These are phyloP conservation scores for Hibiscus trionum DNA, from an alignment of 345 rosid genomes.

Conservation along the genomic window DNA sequence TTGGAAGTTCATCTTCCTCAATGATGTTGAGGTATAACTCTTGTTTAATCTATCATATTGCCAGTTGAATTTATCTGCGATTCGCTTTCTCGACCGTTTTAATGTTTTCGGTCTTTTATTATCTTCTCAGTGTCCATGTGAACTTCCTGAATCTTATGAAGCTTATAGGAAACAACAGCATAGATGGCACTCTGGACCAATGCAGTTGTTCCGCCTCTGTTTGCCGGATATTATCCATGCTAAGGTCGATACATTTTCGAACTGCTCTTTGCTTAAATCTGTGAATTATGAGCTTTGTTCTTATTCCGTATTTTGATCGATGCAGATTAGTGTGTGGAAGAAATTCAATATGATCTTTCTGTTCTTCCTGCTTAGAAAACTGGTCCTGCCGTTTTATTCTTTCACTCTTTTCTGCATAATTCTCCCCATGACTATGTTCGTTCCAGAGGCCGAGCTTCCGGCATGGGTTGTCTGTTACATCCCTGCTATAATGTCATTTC, in stretches of 20 bases:
- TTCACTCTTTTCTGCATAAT: constrained; percentile 93
- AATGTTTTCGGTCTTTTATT: constrained; percentile 7
- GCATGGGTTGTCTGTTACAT: constrained; percentile 94
- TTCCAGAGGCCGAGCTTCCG: constrained; percentile 88
- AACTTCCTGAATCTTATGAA: constrained; percentile 87
- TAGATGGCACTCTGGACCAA: constrained; percentile 98
- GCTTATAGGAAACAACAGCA: constrained; percentile 95
- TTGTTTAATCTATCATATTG: neutral
- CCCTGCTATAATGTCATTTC: constrained; percentile 93
- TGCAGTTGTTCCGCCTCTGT: constrained; percentile 92
- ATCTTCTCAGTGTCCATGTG: constrained; percentile 68
- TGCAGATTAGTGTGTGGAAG: constrained; percentile 79
- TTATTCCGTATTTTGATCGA: constrained; percentile 3
- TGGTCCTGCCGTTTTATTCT: constrained; percentile 83
- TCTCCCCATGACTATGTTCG: constrained; percentile 92
- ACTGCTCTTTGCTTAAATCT: neutral
- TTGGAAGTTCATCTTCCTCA: constrained; percentile 85
- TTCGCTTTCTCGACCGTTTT: neutral
- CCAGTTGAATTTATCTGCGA: neutral
- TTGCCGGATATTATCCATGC: constrained; percentile 65
- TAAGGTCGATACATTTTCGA: constrained; percentile 36
- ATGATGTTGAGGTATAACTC: constrained; percentile 71
- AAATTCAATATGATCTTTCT: constrained; percentile 89
- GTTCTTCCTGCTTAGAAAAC: constrained; percentile 76
- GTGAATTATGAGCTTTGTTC: neutral